Conservation (phyloP, 257 asterid genomes). For the Osmanthus fragrans region DNA sequence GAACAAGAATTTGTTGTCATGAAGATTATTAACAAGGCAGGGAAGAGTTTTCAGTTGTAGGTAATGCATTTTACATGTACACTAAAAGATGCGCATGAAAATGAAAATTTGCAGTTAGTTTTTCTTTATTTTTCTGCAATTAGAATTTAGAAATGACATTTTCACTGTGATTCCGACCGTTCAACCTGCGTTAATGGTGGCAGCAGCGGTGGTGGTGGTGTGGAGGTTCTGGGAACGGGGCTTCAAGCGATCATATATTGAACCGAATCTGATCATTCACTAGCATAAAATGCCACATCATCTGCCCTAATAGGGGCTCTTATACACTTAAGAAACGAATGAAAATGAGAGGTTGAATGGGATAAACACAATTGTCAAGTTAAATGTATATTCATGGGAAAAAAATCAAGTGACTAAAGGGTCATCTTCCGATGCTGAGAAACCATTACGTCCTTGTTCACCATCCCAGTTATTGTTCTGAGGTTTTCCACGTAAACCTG, state of each 20-base stretch:
- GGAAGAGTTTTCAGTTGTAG: conserved; percentile 45
- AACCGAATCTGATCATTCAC: neutral
- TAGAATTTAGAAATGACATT: conserved; percentile 5
- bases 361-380: conserved; percentile 1
- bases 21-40: conserved; percentile 31
- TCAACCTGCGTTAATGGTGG: conserved; percentile 10
- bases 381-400: neutral
- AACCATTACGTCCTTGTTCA: conserved; percentile 34
- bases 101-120: neutral
- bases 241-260: neutral
- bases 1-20: conserved; percentile 7
- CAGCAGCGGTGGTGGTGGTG: too few relatives aligned
- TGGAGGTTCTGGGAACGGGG: too few relatives aligned
- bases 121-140: neutral
- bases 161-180: conserved; percentile 30
- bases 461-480: conserved; percentile 44
- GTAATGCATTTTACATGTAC: conserved; percentile 31
- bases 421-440: conserved; percentile 56
- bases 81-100: conserved; percentile 29
- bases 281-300: neutral
- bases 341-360: neutral
- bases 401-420: conserved; percentile 31
- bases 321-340: conserved; percentile 13
- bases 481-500: conserved; percentile 34
- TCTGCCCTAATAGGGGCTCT: conserved; percentile 36